phyloP scores from a whole-genome alignment of 1,139 yeast species.

The Pichia norvegensis region DNA sequence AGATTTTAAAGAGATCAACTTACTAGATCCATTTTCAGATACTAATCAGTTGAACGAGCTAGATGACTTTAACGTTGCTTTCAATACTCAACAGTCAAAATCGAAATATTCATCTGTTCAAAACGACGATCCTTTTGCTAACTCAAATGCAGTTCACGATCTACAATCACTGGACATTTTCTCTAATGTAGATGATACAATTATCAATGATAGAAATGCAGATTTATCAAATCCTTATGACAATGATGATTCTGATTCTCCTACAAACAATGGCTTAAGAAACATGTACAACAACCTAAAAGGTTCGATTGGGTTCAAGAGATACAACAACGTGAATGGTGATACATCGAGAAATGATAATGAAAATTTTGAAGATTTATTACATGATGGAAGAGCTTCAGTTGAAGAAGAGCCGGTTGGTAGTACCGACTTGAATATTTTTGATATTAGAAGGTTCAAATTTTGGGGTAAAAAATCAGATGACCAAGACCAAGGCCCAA shows the following conservation, averaged over 20 bases:
- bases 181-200: conserved; percentile 12
- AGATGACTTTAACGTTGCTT: conserved; percentile 3
- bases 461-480: conserved; percentile 27
- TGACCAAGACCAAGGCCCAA: conserved; percentile 40
- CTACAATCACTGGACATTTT: conserved; percentile 8
- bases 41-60: conserved; percentile 1
- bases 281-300: conserved; percentile 23
- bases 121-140: conserved; percentile 13
- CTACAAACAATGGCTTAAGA: conserved; percentile 16
- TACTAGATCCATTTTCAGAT: conserved; percentile 17
- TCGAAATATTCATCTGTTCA: conserved; percentile 3
- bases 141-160: not conserved
- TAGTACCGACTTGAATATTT: conserved; percentile 16
- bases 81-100: not conserved
- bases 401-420: conserved; percentile 13
- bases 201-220: conserved; percentile 9
- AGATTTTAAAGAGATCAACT: not conserved
- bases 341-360: conserved; percentile 1
- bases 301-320: conserved; percentile 20
- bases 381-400: conserved; percentile 22
- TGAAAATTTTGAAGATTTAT: conserved; percentile 19
- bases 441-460: conserved; percentile 32
- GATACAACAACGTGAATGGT: conserved; percentile 22
- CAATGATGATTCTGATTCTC: conserved; percentile 8
- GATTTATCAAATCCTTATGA: conserved; percentile 1